These are phyloP conservation scores for Arthrobotrys conoides DNA, from an alignment of 2,329 filamentous ascomycete species.

Conservation along the genomic window DNA sequence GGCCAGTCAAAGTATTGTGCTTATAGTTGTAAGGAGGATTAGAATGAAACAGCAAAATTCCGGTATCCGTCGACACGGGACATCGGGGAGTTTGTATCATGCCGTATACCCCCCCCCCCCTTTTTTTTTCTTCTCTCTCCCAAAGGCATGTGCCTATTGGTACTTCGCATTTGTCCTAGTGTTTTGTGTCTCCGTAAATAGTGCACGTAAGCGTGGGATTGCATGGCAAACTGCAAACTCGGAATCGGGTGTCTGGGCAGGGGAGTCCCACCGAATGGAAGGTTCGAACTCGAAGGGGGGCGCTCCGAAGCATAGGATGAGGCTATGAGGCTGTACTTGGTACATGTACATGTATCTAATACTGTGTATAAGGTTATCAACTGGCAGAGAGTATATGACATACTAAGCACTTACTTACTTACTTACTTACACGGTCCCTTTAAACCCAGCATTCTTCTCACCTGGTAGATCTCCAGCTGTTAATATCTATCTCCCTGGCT, in stretches of 20 bases:
- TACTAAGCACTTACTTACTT: no score
- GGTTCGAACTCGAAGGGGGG: neutral
- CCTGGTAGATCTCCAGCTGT: no score
- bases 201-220: slow-evolving; percentile 16
- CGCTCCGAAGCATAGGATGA: slow-evolving; percentile 1
- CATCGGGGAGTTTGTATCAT: neutral
- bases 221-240: slow-evolving; percentile 10
- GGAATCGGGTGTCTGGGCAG: slow-evolving; percentile 24
- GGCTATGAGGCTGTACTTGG: slow-evolving; percentile 20
- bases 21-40: no score
- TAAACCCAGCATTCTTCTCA: slow-evolving; percentile 7
- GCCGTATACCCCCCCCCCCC: neutral
- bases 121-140: neutral
- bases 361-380: no score
- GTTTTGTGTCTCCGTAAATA: slow-evolving; percentile 18
- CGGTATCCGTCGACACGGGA: neutral
- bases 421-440: neutral
- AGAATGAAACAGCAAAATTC: neutral
- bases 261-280: slow-evolving; percentile 1
- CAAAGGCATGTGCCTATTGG: neutral
- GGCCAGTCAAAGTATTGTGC: neutral
- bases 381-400: no score
- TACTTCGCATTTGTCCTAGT: neutral
- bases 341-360: no score
- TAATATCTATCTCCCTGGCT: neutral